Conservation (phyloP, 768 basidiomycete genomes). For the Rossbeevera mucosa region DNA sequence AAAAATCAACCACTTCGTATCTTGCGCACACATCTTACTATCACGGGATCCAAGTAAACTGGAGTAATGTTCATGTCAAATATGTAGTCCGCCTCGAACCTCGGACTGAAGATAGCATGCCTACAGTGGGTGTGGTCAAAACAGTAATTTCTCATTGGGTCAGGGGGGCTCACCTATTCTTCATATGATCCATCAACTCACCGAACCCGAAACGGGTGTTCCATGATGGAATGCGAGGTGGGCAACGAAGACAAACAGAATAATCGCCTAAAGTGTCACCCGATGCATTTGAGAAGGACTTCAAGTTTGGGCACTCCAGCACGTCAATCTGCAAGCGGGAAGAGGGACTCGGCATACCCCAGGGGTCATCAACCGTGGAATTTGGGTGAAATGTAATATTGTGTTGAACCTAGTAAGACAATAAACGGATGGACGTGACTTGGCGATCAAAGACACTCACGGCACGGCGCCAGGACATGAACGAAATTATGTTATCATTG, state of each 20-base stretch:
- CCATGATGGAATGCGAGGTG: slow-evolving; percentile 28
- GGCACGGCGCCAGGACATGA: slow-evolving; percentile 25
- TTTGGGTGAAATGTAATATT: slow-evolving; percentile 11
- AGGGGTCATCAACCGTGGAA: slow-evolving; percentile 3
- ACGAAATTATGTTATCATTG: slow-evolving; percentile 1
- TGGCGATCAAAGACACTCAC: slow-evolving; percentile 7
- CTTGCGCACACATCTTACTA: neutral
- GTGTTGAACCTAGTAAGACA: slow-evolving; percentile 18
- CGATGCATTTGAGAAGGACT: neutral
- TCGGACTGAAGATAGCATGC: slow-evolving; percentile 16
- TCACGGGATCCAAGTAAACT: slow-evolving; percentile 10
- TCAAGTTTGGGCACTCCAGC: neutral
- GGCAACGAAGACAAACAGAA: slow-evolving; percentile 24
- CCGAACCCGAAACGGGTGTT: slow-evolving; percentile 14
- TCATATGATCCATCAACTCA: slow-evolving; percentile 18
- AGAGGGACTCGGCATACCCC: slow-evolving; percentile 3
- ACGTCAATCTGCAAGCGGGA: neutral
- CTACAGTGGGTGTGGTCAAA: slow-evolving; percentile 7
- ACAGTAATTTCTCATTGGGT: neutral
- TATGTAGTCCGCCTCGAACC: slow-evolving; percentile 16
- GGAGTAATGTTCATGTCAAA: slow-evolving; percentile 21
- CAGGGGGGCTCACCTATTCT: slow-evolving; percentile 13
- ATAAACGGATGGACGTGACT: neutral
- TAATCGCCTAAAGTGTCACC: slow-evolving; percentile 12
- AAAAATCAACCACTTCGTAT: neutral